Base-by-base conservation (phyloP, 768 basidiomycete genomes). In the Pisolithus tinctorius region DNA sequence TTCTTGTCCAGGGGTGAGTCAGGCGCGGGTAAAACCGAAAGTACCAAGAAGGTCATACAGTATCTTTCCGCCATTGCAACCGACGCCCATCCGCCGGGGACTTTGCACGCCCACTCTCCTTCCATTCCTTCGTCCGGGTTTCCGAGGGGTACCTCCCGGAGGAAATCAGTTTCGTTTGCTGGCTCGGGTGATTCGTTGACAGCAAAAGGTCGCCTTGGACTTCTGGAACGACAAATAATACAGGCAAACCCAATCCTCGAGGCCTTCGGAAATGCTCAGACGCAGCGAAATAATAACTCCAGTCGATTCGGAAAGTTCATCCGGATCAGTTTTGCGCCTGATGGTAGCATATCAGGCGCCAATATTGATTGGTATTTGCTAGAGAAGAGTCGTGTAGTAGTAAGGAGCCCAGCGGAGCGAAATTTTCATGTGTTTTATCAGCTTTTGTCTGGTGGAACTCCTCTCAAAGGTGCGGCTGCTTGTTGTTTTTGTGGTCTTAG, bases 261-360 rank as follows among this genome's bases (percentile, higher is more conserved):
- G 65, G 90, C 96, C 4, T 98, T 99, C 58, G 96, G 96, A 29
- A 99, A 99, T 65, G 95, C 96, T 5, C 96, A 98, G 67, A 98
- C 96, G 0, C 89, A 96, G 69, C 76, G 94, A 42, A 99, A 99
- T 64, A 97, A 98, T 70, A 99, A 99, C 63, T 98, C 96, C 1
- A 93, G 90, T 78, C 88, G 96, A 37, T 99, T 99, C 65, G 94
- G 93, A 29, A 99, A 99, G 70, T 99, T 99, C 65, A 89, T 99
- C 44, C 79, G 93, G 42, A 98, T 99, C 54, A 88, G 86, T 63
- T 99, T 99, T 69, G 82, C 90, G 1, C 84, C 88, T 0, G 84
- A 89, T 57, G 94, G 95, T 2, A 92, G 91, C 57, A 99, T 99
- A 51, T 88, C 93, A 0, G 96, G 96, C 1, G 96, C 96, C 25